A percentile compares a stretch with the other conserved stretches of the same genome.
Evolutionary conservation across 2,329 filamentous ascomycete genomes (phyloP).

Genomic region (Scortechinia acanthostroma): DNA sequence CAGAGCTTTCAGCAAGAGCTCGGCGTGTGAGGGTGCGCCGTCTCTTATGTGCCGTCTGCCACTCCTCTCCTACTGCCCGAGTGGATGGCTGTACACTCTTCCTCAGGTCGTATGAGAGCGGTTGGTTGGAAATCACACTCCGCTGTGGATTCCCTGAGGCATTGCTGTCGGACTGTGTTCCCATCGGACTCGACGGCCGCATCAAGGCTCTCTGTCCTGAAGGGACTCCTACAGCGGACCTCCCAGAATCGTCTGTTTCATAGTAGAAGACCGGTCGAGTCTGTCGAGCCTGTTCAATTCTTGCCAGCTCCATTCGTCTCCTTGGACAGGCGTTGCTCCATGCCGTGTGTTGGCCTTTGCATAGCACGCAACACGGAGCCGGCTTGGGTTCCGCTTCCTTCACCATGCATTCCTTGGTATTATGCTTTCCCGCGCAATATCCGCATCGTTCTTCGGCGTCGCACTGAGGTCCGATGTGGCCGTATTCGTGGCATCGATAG

Average conservation of each 20-base stretch:
- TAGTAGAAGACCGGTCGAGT: background rate
- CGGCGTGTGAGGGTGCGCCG: background rate
- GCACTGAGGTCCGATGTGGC: background rate
- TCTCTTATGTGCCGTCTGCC: slow-evolving; percentile 1
- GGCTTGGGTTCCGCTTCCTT: background rate
- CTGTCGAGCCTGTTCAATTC: background rate
- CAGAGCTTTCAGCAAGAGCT: background rate
- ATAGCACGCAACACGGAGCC: background rate
- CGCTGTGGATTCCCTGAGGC: background rate
- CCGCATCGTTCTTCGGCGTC: background rate
- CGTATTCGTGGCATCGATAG: background rate
- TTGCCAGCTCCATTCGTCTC: background rate
- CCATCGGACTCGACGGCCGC: background rate
- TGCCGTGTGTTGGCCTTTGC: background rate
- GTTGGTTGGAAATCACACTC: background rate
- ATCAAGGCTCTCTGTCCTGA: background rate
- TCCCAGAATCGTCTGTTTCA: background rate
- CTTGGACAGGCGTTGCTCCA: background rate
- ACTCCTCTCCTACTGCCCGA: background rate
- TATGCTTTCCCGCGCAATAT: slow-evolving; percentile 1
- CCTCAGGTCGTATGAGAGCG: background rate
- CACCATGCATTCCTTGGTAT: background rate
- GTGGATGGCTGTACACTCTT: background rate
- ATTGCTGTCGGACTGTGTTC: background rate
- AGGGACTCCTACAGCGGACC: background rate